Evolutionary conservation across 306 rosid species (phyloP).

Genomic region (Vigna radiata): DNA sequence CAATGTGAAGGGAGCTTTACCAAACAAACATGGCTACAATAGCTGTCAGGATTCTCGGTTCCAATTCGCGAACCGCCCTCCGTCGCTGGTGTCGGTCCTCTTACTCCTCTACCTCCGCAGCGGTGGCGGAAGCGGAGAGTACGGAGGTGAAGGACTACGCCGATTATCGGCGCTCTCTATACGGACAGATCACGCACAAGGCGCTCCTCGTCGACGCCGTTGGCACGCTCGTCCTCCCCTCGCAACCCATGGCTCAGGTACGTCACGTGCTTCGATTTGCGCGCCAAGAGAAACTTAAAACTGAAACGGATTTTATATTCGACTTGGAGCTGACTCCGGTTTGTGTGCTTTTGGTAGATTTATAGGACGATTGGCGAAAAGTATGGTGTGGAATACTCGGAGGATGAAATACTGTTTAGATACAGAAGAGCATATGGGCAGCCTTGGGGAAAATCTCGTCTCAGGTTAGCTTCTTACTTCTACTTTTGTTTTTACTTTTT

Average conservation of each 20-base stretch:
- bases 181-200: constrained; percentile 88
- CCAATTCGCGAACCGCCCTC: constrained; percentile 13
- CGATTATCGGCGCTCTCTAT: constrained; percentile 82
- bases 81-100: constrained; percentile 21
- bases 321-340: background rate
- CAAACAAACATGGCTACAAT: constrained; percentile 54
- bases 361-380: constrained; percentile 85
- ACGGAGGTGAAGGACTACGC: constrained; percentile 71
- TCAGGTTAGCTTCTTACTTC: constrained; percentile 62
- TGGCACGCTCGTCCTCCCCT: constrained; percentile 92
- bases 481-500: background rate
- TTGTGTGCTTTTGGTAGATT: constrained; percentile 55
- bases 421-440: constrained; percentile 89
- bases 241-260: constrained; percentile 99
- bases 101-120: constrained; percentile 47
- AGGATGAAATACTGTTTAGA: constrained; percentile 81
- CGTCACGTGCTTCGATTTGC: constrained; percentile 6
- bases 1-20: constrained; percentile 51
- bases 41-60: constrained; percentile 49
- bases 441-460: constrained; percentile 98
- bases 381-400: constrained; percentile 88
- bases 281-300: background rate
- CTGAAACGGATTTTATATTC: background rate
- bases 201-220: constrained; percentile 95
- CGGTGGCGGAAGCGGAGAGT: constrained; percentile 39